Base-by-base conservation (phyloP, 2,329 filamentous ascomycete species). In the Pyricularia pennisetigena region DNA sequence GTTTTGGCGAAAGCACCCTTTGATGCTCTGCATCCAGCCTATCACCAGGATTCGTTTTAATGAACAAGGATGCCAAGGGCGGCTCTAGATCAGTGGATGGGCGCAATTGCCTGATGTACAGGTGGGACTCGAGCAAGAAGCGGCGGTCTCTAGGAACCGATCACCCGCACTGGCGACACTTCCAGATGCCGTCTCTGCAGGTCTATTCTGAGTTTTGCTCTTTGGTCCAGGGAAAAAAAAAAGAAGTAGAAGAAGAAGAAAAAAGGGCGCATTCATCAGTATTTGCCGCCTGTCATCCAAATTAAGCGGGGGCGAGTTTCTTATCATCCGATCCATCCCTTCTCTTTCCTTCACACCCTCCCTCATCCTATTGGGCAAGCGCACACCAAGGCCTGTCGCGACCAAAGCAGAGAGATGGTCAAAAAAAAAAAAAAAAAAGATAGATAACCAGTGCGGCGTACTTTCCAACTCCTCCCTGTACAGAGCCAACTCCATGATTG, bases 31-130 rank as follows among this genome's bases (percentile, higher is more conserved):
- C 66, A 64, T 32, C 28, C 24, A 54, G 24, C 66, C 66, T 67
- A 67, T 67, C 66, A 67, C 23, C 59, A 61, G 28, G 14, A 24
- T 62, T 29, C 23, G 24, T 62, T 28, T 62, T 16, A 23, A 62
- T 28, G 59, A 12, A 49, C 66, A 63, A 49, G 59, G 66, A 49
- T 67, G 57, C 57, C 66, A 26, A 35, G 57, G 30, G 32, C 66
- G 57, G 59, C 30, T 62, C 59, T 24, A 62, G 59, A 62, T 62
- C 23, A 62, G 49, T 16, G 32, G 57, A 67, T 67, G 64, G 59
- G 66, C 59, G 9, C 57, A 61, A 26, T 41, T 54, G 20, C 64
- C 26, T 26, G 32, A 6, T 32, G 64, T 10, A 29, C 24, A 29
- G 23, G 64, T 54, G 64, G 64, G 32, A 16, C 30, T 14, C 30